Conservation (phyloP, 2,329 filamentous ascomycete genomes). For the Cladophialophora bantiana region DNA sequence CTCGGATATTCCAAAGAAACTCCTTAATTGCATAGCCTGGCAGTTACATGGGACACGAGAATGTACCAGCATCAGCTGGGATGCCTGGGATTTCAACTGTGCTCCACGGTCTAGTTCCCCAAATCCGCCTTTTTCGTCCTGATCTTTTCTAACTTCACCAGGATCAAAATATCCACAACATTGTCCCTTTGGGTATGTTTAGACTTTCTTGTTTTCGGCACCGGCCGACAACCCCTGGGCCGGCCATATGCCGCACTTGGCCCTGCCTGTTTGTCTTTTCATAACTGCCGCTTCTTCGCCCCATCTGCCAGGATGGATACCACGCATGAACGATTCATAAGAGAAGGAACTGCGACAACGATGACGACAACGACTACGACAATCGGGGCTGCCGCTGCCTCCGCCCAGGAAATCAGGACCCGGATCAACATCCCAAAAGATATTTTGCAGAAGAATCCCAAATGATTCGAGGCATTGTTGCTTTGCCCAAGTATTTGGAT, state of each 20-base stretch:
- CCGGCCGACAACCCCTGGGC: no score
- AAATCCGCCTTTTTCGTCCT: background rate
- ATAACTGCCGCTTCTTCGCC: background rate
- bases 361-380: background rate
- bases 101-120: background rate
- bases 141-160: background rate
- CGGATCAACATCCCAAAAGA: background rate
- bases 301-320: background rate
- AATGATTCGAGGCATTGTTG: background rate
- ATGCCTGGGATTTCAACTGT: background rate
- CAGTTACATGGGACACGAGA: background rate
- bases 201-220: background rate
- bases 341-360: background rate
- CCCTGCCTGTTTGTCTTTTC: background rate
- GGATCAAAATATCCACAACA: background rate
- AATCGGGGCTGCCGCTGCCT: background rate
- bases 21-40: background rate
- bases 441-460: background rate
- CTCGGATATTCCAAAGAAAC: background rate
- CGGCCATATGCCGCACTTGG: background rate
- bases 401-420: background rate
- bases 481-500: background rate
- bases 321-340: background rate
- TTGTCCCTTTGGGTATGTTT: conserved; percentile 3
- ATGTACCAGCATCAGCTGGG: background rate